A percentile compares a stretch with the other conserved stretches of the same genome.
Evolutionary conservation across 306 rosid species (phyloP).

Genomic region (Abrus precatorius): DNA sequence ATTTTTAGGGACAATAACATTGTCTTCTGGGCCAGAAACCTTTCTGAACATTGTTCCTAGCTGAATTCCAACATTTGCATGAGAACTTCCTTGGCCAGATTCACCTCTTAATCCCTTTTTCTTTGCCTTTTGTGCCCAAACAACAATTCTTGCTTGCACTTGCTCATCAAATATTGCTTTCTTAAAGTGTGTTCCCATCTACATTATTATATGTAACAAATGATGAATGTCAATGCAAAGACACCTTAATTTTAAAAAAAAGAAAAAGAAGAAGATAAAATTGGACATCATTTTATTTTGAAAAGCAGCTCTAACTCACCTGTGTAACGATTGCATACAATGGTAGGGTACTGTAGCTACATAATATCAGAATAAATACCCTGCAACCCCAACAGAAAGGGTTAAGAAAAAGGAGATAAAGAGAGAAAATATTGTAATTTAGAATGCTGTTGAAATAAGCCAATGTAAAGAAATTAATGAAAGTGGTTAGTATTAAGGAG

Average conservation of each 20-base stretch:
- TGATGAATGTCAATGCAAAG: not conserved
- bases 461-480: no score
- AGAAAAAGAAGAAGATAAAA: not conserved
- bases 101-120: constrained; percentile 54
- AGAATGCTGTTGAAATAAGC: no score
- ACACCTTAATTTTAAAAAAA: no score
- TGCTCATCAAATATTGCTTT: constrained; percentile 76
- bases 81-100: constrained; percentile 53
- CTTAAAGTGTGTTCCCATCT: constrained; percentile 92
- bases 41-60: constrained; percentile 53
- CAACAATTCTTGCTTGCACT: constrained; percentile 71
- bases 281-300: not conserved
- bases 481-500: no score
- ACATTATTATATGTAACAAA: constrained; percentile 27
- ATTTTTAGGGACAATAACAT: constrained; percentile 22
- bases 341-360: constrained; percentile 91
- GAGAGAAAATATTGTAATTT: not conserved
- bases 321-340: constrained; percentile 87
- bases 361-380: constrained; percentile 73
- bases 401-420: not conserved
- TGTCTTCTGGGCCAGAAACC: constrained; percentile 50
- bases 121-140: constrained; percentile 84
- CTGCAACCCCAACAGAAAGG: constrained; percentile 48
- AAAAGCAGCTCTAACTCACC: constrained; percentile 56
- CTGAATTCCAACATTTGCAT: constrained; percentile 56